phyloP scores from a whole-genome alignment of 176 grass and related monocot genomes.

The Stipa capillata region DNA sequence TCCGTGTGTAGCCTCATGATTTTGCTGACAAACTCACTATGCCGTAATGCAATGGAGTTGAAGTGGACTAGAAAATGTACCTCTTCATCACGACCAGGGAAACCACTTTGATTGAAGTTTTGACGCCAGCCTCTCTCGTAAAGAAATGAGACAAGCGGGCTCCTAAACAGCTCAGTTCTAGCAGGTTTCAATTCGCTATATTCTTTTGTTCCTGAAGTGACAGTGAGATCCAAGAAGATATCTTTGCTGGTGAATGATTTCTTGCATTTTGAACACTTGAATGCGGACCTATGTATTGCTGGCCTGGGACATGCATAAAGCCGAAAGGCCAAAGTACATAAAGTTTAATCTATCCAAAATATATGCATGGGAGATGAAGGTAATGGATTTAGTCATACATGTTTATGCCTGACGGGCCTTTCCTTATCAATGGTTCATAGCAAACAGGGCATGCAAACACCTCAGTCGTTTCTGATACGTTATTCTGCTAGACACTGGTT shows the following conservation, averaged over 20 bases:
- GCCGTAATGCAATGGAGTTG: not conserved
- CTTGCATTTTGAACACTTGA: slow-evolving; percentile 79
- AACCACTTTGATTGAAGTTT: slow-evolving; percentile 82
- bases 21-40: not conserved
- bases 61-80: slow-evolving; percentile 19
- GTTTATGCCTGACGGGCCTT: slow-evolving; percentile 77
- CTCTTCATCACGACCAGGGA: slow-evolving; percentile 94
- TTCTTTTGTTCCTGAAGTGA: slow-evolving; percentile 74
- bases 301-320: slow-evolving; percentile 35
- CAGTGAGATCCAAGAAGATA: slow-evolving; percentile 80
- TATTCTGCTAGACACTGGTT: slow-evolving; percentile 21
- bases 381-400: slow-evolving; percentile 43
- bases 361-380: not conserved
- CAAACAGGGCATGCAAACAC: slow-evolving; percentile 90
- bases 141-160: slow-evolving; percentile 70
- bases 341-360: not conserved
- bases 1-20: too few species aligned
- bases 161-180: slow-evolving; percentile 90
- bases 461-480: slow-evolving; percentile 13
- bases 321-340: not conserved
- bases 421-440: slow-evolving; percentile 72
- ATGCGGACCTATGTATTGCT: slow-evolving; percentile 87
- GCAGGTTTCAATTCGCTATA: slow-evolving; percentile 70
- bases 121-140: slow-evolving; percentile 98
- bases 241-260: slow-evolving; percentile 89